Conservation (phyloP, 768 basidiomycete species). For the Termitomyces sp. region DNA sequence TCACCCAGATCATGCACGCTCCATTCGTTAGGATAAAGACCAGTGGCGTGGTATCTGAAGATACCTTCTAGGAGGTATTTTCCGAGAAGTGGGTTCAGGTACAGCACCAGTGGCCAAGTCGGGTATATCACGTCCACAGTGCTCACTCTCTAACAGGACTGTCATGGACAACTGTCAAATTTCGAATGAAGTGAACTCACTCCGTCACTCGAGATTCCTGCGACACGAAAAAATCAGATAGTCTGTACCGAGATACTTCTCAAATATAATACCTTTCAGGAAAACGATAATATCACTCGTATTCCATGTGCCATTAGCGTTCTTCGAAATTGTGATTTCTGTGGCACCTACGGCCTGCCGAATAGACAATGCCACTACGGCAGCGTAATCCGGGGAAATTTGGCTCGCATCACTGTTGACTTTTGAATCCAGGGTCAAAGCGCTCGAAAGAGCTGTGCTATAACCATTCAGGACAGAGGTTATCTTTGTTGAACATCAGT, state of each 20-base stretch:
- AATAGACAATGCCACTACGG: no score
- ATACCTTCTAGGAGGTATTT: constrained; percentile 55
- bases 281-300: constrained; percentile 46
- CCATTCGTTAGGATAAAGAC: constrained; percentile 62
- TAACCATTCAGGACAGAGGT: constrained; percentile 39
- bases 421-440: constrained; percentile 40
- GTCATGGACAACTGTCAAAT: background rate
- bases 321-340: constrained; percentile 18
- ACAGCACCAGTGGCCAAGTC: constrained; percentile 44
- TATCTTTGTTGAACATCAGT: constrained; percentile 19
- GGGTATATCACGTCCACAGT: no score
- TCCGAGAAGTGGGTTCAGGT: constrained; percentile 47
- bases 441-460: constrained; percentile 33
- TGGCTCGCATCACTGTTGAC: constrained; percentile 35
- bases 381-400: no score
- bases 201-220: constrained; percentile 57
- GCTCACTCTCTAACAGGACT: constrained; percentile 16
- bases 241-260: background rate
- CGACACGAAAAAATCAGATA: background rate
- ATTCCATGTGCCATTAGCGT: constrained; percentile 40
- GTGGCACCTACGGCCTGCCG: no score
- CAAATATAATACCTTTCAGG: constrained; percentile 40
- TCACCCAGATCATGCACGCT: constrained; percentile 57
- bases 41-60: constrained; percentile 63
- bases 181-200: constrained; percentile 25